Evolutionary conservation across 2,329 filamentous ascomycete genomes (phyloP).

Genomic region (Arthrobotrys iridis): DNA sequence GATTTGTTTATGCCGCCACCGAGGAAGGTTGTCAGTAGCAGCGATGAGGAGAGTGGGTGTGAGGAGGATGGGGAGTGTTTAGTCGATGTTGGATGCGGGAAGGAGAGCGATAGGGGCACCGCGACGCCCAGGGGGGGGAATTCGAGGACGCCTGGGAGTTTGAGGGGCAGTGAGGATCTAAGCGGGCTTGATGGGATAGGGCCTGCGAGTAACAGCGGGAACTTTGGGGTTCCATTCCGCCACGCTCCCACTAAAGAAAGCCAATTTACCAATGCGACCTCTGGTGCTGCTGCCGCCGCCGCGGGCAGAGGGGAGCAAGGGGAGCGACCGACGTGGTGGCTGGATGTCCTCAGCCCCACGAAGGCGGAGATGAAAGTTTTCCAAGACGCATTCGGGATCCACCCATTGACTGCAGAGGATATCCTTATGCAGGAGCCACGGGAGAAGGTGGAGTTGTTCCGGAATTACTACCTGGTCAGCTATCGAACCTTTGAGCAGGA

Average conservation of each 20-base stretch:
- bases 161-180: conserved; percentile 30
- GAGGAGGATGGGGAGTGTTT: conserved; percentile 8
- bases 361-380: conserved; percentile 88
- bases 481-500: conserved; percentile 93
- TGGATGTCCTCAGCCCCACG: conserved; percentile 90
- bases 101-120: conserved; percentile 55
- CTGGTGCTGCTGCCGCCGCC: neutral
- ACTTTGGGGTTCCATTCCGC: conserved; percentile 2
- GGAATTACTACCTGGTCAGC: conserved; percentile 96
- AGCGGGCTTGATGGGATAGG: neutral
- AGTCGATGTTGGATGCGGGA: conserved; percentile 19
- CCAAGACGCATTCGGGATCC: conserved; percentile 93
- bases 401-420: conserved; percentile 95
- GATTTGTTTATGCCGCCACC: conserved; percentile 93
- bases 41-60: conserved; percentile 23
- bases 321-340: conserved; percentile 77
- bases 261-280: neutral
- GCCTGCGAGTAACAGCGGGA: neutral
- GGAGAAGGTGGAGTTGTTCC: conserved; percentile 98
- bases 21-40: conserved; percentile 40
- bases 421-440: conserved; percentile 94
- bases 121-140: conserved; percentile 34
- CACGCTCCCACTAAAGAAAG: conserved; percentile 23
- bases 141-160: neutral
- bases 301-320: conserved; percentile 11